phyloP scores from a whole-genome alignment of 192 early-diverging fungal species.

The Backusella tuberculispora region DNA sequence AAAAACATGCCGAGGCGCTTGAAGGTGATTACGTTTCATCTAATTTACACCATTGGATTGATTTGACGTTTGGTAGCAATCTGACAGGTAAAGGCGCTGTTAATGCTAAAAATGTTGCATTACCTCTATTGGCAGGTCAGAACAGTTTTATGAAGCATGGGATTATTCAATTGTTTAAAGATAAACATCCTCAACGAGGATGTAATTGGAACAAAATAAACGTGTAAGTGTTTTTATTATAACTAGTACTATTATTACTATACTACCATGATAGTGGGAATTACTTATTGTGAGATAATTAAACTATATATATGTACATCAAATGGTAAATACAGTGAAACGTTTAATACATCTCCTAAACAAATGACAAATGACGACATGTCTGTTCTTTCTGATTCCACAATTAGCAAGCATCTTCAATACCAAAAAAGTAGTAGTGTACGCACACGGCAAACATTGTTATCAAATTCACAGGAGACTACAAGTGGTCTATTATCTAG shows the following conservation, averaged over 20 bases:
- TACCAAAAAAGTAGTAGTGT: constrained; percentile 8
- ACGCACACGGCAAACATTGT: background rate
- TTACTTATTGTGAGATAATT: no score
- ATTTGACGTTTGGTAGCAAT: constrained; percentile 88
- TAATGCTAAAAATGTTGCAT: constrained; percentile 77
- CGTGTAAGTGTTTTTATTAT: constrained; percentile 26
- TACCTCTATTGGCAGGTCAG: constrained; percentile 75
- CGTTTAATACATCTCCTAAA: background rate
- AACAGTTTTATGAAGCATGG: constrained; percentile 79
- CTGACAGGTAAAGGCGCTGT: constrained; percentile 75
- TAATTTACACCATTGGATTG: constrained; percentile 85
- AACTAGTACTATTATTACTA: no score
- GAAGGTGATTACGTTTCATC: constrained; percentile 77
- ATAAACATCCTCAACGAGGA: constrained; percentile 73
- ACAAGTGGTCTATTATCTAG: constrained; percentile 12
- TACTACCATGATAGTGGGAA: background rate
- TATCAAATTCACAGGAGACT: constrained; percentile 4
- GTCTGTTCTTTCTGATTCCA: constrained; percentile 1
- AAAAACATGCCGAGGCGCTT: constrained; percentile 76
- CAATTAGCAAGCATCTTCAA: background rate
- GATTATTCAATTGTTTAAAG: constrained; percentile 81
- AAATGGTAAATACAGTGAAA: background rate
- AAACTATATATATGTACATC: background rate
- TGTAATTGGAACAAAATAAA: constrained; percentile 52
- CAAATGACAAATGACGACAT: background rate